Evolutionary conservation across 2,329 filamentous ascomycete species (phyloP).

Genomic region (Xylaria arbuscula): DNA sequence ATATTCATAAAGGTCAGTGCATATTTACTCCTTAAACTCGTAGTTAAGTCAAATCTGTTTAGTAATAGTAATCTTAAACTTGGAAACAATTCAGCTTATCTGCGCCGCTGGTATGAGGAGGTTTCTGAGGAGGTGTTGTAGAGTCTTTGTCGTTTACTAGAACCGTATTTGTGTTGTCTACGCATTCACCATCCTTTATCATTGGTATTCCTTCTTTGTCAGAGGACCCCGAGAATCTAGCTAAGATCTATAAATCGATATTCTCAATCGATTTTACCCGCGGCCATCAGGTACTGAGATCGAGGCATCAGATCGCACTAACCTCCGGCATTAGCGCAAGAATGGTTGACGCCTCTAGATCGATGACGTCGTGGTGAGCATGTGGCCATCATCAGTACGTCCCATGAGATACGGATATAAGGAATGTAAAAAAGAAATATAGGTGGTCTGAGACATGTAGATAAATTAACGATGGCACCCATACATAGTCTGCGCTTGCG

Average conservation of each 20-base stretch:
- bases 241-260: neutral
- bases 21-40: too few relatives aligned
- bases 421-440: conserved; percentile 1
- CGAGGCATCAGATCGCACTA: neutral
- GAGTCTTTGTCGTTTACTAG: neutral
- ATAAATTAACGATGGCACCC: neutral
- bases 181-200: neutral
- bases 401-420: neutral
- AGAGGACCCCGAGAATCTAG: neutral
- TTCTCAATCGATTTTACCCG: neutral
- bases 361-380: conserved; percentile 37
- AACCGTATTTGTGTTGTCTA: neutral
- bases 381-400: conserved; percentile 30
- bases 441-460: too few relatives aligned
- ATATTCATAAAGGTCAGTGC: too few relatives aligned
- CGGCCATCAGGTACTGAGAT: neutral
- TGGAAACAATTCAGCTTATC: too few relatives aligned
- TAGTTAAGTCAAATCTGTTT: too few relatives aligned
- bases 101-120: neutral
- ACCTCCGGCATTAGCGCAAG: conserved; percentile 19
- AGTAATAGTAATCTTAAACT: too few relatives aligned
- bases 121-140: too few relatives aligned
- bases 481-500: neutral
- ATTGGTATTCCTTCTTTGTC: neutral
- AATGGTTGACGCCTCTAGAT: conserved; percentile 13